Percentiles rank a stretch among this genome's conserved stretches.
Evolutionary conservation across 1,139 yeast genomes (phyloP).

Genomic region (Candida anutae): DNA sequence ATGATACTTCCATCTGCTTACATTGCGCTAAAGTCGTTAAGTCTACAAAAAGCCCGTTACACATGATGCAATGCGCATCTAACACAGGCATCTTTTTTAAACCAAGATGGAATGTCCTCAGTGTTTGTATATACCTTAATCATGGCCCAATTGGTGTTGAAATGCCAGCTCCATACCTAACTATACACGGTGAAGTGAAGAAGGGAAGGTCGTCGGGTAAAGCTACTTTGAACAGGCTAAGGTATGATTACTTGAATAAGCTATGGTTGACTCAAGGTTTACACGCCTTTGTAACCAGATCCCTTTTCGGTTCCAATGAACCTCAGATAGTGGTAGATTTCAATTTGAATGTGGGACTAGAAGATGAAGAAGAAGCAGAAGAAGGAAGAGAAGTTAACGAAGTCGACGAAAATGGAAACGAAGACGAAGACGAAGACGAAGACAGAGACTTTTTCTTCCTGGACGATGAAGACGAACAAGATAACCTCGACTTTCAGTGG

Average conservation of each 20-base stretch:
- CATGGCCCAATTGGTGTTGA: conserved; percentile 21
- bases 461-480: neutral
- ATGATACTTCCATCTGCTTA: conserved; percentile 26
- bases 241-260: conserved; percentile 50
- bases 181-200: conserved; percentile 67
- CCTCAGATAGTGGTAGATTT: conserved; percentile 2
- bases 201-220: conserved; percentile 45
- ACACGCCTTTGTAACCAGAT: conserved; percentile 27
- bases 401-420: conserved; percentile 1
- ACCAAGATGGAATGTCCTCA: conserved; percentile 31
- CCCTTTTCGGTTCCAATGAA: conserved; percentile 19
- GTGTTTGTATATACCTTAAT: conserved; percentile 18
- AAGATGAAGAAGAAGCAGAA: conserved; percentile 3
- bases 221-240: conserved; percentile 42
- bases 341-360: conserved; percentile 3
- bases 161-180: conserved; percentile 59
- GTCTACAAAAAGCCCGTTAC: conserved; percentile 11
- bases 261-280: conserved; percentile 55
- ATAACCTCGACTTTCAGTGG: neutral
- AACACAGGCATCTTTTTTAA: conserved; percentile 36
- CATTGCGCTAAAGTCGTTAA: conserved; percentile 21
- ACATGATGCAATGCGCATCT: conserved; percentile 17
- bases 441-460: no score
- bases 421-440: conserved; percentile 1
- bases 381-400: conserved; percentile 1